Evolutionary conservation across 192 early-diverging fungal species (phyloP), one percentile per base, ranked within the genome.

Genomic region (Kappamyces sp.): DNA sequence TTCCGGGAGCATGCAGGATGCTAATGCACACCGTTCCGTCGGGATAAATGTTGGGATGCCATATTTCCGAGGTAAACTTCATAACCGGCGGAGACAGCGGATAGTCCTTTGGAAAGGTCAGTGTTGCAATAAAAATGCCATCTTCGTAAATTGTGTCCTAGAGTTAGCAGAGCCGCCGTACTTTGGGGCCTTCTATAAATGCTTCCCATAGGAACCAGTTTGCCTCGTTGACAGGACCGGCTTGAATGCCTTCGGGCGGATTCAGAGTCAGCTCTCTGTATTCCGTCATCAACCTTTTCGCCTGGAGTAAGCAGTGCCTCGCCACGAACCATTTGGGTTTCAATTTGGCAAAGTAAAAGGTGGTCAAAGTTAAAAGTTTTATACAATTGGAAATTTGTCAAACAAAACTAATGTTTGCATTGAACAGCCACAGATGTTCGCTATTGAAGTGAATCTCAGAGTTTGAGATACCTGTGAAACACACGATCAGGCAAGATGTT

Each of bases 1-100:
- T 91, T 33, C 96, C 96, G 1, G 96, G 96, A 34, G 96, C 83
- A 71, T 99, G 96, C 35, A 99, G 74, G 47, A 99, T 99, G 5
- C 94, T 97, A 51, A 99, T 99, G 70, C 96, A 99, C 7, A 99
- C 96, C 2, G 86, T 85, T 52, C 96, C 96, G 71, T 99, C 92
- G 5, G 83, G 61, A 63, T 99, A 99, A 34, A 99, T 91, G 53
- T 69, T 72, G 5, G 13, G 44, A 53, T 62, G 53, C 33, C 32
- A 98, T 74, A 98, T 87, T 7, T 87, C 87, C 61, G 90, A 89
- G 1, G 92, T 94, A 67, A 98, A 99, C 71, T 89, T 88, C 96
- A 99, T 99, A 12, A 73, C 80, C 7, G 96, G 96, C 13, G 96
- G 96, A 38, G 84, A 87, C 34, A 99, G 82, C 33, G 96, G 96